phyloP scores from a whole-genome alignment of 768 basidiomycete species.

The Nidula microcarpa region DNA sequence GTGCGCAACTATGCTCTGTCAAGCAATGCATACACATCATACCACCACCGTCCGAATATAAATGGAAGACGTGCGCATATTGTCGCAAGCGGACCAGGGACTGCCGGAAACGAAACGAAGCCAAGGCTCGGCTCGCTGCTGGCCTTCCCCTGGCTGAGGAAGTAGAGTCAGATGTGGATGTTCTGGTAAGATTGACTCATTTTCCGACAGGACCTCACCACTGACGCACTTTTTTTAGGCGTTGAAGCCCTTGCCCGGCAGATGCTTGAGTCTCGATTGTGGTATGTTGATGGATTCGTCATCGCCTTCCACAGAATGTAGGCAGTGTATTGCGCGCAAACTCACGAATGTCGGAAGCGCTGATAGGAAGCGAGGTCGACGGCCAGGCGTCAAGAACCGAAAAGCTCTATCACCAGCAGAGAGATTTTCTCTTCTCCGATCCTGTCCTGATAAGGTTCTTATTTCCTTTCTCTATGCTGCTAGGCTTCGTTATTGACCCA shows the following conservation, averaged over 20 bases:
- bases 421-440: not conserved
- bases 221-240: not conserved
- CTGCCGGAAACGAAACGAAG: constrained; percentile 9
- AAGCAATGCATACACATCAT: constrained; percentile 30
- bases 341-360: not conserved
- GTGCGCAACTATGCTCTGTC: constrained; percentile 34
- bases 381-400: constrained; percentile 6
- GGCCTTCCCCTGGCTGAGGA: constrained; percentile 1
- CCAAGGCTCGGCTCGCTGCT: not conserved
- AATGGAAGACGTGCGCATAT: constrained; percentile 32
- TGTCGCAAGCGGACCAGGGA: constrained; percentile 27
- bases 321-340: constrained; percentile 22
- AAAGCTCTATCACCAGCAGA: constrained; percentile 1
- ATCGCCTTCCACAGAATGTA: constrained; percentile 14
- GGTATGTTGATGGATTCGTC: constrained; percentile 11
- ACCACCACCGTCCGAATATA: constrained; percentile 32
- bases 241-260: constrained; percentile 6
- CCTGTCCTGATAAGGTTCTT: not conserved
- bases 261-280: constrained; percentile 20
- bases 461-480: not conserved
- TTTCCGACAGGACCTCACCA: not conserved
- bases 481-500: not conserved
- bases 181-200: not conserved
- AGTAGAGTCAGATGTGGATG: not conserved
- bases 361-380: not conserved